Conservation (phyloP, 1,284 basidiomycete species). For the Ceratobasidium sp. region DNA sequence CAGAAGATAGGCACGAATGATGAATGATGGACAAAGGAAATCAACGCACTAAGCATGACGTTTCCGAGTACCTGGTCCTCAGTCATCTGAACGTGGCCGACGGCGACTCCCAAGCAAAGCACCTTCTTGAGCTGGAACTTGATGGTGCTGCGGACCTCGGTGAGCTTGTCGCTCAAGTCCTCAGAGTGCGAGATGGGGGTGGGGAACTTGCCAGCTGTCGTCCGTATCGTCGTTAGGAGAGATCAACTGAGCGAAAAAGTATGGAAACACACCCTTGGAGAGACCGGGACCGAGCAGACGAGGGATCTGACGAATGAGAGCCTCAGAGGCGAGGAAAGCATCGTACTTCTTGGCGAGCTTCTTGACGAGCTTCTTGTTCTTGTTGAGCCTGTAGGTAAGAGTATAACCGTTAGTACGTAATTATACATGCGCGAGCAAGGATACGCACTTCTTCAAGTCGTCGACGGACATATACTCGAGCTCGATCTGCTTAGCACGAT, state of each 20-base stretch:
- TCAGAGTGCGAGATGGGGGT: constrained; percentile 94
- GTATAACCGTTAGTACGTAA: not conserved
- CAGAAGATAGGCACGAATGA: not conserved
- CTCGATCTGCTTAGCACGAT: constrained; percentile 97
- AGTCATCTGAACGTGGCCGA: constrained; percentile 97
- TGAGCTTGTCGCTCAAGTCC: constrained; percentile 91
- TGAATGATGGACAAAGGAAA: not conserved
- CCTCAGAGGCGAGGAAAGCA: constrained; percentile 97
- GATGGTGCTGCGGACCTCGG: constrained; percentile 97
- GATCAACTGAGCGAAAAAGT: not conserved
- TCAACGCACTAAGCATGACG: constrained; percentile 87
- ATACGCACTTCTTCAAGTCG: constrained; percentile 92
- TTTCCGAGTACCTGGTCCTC: constrained; percentile 97
- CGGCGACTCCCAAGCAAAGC: constrained; percentile 97
- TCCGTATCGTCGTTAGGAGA: not conserved
- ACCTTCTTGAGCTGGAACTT: constrained; percentile 99
- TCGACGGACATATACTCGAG: constrained; percentile 99
- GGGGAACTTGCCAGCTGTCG: constrained; percentile 97
- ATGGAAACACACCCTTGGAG: constrained; percentile 77
- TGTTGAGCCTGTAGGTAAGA: constrained; percentile 90
- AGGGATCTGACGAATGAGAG: constrained; percentile 99
- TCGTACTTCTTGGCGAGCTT: constrained; percentile 99
- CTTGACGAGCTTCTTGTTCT: constrained; percentile 99
- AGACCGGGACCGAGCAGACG: constrained; percentile 99
- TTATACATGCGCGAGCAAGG: constrained; percentile 44